Evolutionary conservation across 495 filamentous ascomycete genomes (phyloP), one percentile per base, ranked within the genome.

Genomic region (Tuber melanosporum): DNA sequence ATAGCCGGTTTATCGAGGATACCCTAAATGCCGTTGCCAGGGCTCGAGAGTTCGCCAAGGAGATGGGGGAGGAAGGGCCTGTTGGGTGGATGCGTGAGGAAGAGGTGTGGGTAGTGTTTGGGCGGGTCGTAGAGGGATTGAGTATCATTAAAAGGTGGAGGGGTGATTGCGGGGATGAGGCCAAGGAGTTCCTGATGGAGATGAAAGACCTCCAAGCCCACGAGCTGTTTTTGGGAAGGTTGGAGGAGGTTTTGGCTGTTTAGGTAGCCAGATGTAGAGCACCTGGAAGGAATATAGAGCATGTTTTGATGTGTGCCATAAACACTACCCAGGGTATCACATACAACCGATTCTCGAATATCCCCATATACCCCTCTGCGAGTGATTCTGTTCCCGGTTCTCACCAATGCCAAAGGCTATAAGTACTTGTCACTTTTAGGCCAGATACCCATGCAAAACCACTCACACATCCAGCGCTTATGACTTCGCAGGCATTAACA

Each of bases 1-100:
- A 69, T 74, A 3, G 83, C 84, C 45, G 72, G 95, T 12, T 83
- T 83, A 14, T 77, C 82, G n/a, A 84, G 86, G 10, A 22, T 32
- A 52, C 36, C 72, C 73, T 79, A 71, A 52, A 49, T 26, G n/a
- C 8, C 75, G 73, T 76, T 20, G 73, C 69, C 9, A 73, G 72
- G 19, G 20, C 80, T 15, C 39, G 44, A 42, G 70, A 45, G 6
- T 57, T 77, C 32, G 43, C 44, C n/a, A 62, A 73, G 57, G 72
- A 70, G 73, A 44, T 57, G 39, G 70, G 78, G 10, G 47, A 19
- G 62, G 80, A 82, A 45, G 74, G 81, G 0, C 36, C 77, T 43
- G 32, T 71, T 49, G 77, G 73, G 41, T 82, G 81, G 81, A 71
- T 75, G 41, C 46, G 73, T 20, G 78, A 75, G 49, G 77, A 80